These are phyloP conservation scores for Saturnispora saitoi DNA, from an alignment of 805 yeast species.

Conservation along the genomic window DNA sequence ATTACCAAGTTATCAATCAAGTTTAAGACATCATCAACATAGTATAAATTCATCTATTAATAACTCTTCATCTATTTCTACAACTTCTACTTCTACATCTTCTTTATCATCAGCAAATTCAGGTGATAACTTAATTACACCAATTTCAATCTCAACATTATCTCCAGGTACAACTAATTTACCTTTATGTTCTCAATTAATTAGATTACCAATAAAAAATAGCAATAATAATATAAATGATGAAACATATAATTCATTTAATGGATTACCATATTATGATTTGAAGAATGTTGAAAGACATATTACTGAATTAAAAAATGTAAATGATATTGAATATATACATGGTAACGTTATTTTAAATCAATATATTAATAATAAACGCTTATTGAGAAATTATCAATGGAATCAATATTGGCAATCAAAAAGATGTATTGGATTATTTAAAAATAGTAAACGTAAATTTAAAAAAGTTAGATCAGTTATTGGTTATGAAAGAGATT, in stretches of 20 bases:
- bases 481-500: constrained; percentile 25
- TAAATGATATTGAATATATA: constrained; percentile 39
- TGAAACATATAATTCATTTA: constrained; percentile 17
- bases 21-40: constrained; percentile 26
- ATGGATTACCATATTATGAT: constrained; percentile 39
- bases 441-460: background rate
- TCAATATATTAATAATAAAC: constrained; percentile 34
- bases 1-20: constrained; percentile 29
- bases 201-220: constrained; percentile 23
- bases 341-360: constrained; percentile 43
- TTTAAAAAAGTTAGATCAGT: constrained; percentile 17
- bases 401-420: constrained; percentile 43
- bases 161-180: constrained; percentile 19
- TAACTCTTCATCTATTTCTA: too few relatives aligned
- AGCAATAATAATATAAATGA: constrained; percentile 15
- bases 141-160: constrained; percentile 19
- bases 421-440: constrained; percentile 29
- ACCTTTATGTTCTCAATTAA: constrained; percentile 21
- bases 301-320: constrained; percentile 21
- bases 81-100: too few relatives aligned
- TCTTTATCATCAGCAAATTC: too few relatives aligned
- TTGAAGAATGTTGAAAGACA: constrained; percentile 20
- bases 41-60: background rate
- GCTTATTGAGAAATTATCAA: constrained; percentile 35
- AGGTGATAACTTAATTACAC: too few relatives aligned